Percentiles rank a stretch among this genome's conserved stretches.
Evolutionary conservation across 768 basidiomycete species (phyloP).

Genomic region (Daedalea quercina): DNA sequence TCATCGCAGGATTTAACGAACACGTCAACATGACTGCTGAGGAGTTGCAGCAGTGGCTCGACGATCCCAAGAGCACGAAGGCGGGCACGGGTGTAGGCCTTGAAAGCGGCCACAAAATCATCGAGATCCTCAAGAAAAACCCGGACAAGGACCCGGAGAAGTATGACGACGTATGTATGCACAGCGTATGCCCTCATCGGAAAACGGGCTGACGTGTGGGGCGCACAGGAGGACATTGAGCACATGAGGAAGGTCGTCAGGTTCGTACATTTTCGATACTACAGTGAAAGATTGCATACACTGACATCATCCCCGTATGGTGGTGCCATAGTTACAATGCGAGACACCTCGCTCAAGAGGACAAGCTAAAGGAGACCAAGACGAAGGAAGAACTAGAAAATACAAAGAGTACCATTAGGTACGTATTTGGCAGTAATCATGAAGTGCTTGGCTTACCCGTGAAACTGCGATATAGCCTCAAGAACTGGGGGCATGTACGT

Average conservation of each 20-base stretch:
- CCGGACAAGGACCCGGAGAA: conserved; percentile 21
- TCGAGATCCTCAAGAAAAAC: conserved; percentile 28
- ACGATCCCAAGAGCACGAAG: conserved; percentile 23
- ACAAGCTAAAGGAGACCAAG: conserved; percentile 25
- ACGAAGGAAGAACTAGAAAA: conserved; percentile 24
- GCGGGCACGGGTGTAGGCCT: conserved; percentile 27
- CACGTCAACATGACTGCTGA: conserved; percentile 26
- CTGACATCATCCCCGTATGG: neutral
- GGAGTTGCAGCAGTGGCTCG: conserved; percentile 27
- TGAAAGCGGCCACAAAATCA: conserved; percentile 27
- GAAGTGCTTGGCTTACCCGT: neutral
- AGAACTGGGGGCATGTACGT: conserved; percentile 29
- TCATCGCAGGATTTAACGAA: conserved; percentile 24
- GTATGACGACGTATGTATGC: conserved; percentile 22
- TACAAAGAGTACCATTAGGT: conserved; percentile 28
- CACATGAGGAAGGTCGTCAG: conserved; percentile 28
- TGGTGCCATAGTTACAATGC: conserved; percentile 19
- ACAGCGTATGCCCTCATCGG: neutral
- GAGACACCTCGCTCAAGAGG: conserved; percentile 27
- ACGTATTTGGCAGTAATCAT: neutral
- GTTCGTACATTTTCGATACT: conserved; percentile 10
- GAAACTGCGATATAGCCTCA: conserved; percentile 15
- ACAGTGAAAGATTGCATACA: neutral
- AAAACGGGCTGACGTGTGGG: neutral
- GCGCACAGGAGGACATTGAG: conserved; percentile 22